Base-by-base conservation (phyloP, 2,329 filamentous ascomycete species). In the Trichophyton rubrum region DNA sequence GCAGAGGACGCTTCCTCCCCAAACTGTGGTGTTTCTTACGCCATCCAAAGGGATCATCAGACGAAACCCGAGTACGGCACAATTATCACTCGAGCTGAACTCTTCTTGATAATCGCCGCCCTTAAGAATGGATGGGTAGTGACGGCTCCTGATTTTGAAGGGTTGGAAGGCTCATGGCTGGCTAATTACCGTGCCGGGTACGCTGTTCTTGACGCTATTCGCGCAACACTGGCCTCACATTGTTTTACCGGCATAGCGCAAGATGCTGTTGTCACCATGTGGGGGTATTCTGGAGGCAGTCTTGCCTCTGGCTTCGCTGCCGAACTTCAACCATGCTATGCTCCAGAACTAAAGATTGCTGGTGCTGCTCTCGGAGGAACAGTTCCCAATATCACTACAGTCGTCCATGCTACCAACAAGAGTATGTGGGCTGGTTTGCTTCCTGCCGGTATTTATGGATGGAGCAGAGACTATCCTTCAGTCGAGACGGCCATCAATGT, bases 211-310 rank as follows among this genome's bases (percentile, higher is more conserved):
- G 75, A 80, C 65, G 69, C 69, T 1, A 66, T 79, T 1, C 74
- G 78, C 9, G 77, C 77, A 3, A 71, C 74, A 0, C 63, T 77
- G 11, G 62, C 67, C 3, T 70, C 67, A 1, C 62, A 53, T 0
- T 27, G 62, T 7, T 63, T 68, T 53, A 68, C 75, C 3, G 68
- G 70, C 1, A 66, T 78, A 59, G 64, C 66, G 8, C 45, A 63
- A 4, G 66, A 69, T 13, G 69, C 75, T 0, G 69, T 64, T 3
- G 67, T 76, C 47, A 73, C 75, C 1, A 68, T 82, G 60, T 83
- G 79, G 79, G 82, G 82, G 0, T 84, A 83, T 65, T 81, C 78
- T 0, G 82, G 82, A 2, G 81, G 81, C 3, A 75, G 76, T 1
- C 63, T 83, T 5, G 78, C 79, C 0, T 75, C 69, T 13, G 78